Base-by-base conservation (phyloP, 805 yeast genomes). In the Wickerhamiella domercqiae region DNA sequence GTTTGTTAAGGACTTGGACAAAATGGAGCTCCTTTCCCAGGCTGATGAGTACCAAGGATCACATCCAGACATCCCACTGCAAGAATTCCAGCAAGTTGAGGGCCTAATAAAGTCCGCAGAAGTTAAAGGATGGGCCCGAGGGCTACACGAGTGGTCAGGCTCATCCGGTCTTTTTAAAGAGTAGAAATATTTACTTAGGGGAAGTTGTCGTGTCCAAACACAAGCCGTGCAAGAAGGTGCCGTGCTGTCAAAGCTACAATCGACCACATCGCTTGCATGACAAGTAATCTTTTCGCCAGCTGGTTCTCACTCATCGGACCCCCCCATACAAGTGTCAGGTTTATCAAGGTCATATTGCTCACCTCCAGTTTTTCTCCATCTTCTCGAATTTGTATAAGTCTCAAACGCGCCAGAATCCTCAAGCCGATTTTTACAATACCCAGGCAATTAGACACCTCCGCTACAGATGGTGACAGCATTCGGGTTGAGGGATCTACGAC, bases 1-100 rank as follows among this genome's bases (percentile, higher is more conserved):
- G 38, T 81, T 82, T 47, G 95, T 87, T 45, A 87, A 87, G 61
- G 96, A 87, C 57, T 73, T 90, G 43, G 97, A 87, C 59, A 87
- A 87, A 64, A 79, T 71, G 53, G 96, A 84, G 59, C 71, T 84
- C 71, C 64, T 80, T 46, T 47, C 54, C 30, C 67, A 62, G 47
- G 48, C 60, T 26, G 46, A 51, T 26, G 66, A 84, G 57, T 87
- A 86, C 54, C 94, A 83, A 61, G 75, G 73, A 48, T 63, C 64
- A 45, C 69, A 64, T 47, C 67, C 73, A 7, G 57, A 56, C 36
- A 69, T 69, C 43, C 74, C 72, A 48, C 65, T 87, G 42, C 63
- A 66, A 35, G 84, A 81, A 48, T 86, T 87, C 52, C 74, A 73
- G 61, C 48, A 60, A 18, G 76, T 90, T 3, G 61, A 75, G 41